phyloP scores from a whole-genome alignment of 2,329 filamentous ascomycete genomes.

The Cercospora sp. region DNA sequence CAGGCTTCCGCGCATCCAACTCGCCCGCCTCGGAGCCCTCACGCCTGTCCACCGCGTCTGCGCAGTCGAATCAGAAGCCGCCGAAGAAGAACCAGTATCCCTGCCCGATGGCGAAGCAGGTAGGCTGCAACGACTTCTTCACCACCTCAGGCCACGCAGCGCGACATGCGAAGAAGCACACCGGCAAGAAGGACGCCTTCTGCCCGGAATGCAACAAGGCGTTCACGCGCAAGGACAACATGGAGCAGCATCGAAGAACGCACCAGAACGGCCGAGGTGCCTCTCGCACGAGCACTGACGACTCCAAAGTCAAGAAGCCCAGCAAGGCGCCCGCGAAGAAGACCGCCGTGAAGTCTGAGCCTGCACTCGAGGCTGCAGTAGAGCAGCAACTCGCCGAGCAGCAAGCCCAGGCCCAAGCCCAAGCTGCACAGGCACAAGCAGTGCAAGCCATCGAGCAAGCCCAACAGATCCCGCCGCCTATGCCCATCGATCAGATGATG shows the following conservation, averaged over 20 bases:
- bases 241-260: slow-evolving; percentile 81
- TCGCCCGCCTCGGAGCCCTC: slow-evolving; percentile 53
- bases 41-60: slow-evolving; percentile 44
- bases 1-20: slow-evolving; percentile 40
- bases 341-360: slow-evolving; percentile 33
- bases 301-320: slow-evolving; percentile 49
- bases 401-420: slow-evolving; percentile 22
- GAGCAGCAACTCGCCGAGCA: slow-evolving; percentile 39
- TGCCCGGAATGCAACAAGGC: slow-evolving; percentile 73
- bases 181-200: slow-evolving; percentile 73
- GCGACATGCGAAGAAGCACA: slow-evolving; percentile 81
- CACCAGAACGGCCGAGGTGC: slow-evolving; percentile 60
- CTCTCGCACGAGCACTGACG: slow-evolving; percentile 44
- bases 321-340: slow-evolving; percentile 41
- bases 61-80: slow-evolving; percentile 49
- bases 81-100: slow-evolving; percentile 68
- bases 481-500: slow-evolving; percentile 33
- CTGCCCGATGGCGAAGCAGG: slow-evolving; percentile 70
- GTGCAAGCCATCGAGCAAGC: slow-evolving; percentile 25
- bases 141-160: slow-evolving; percentile 85
- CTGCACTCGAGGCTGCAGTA: slow-evolving; percentile 38
- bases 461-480: slow-evolving; percentile 25
- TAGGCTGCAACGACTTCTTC: slow-evolving; percentile 75
- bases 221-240: slow-evolving; percentile 81
- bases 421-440: slow-evolving; percentile 23